Conservation (phyloP, 169 alveolate species). For the Cryptosporidium ryanae region DNA sequence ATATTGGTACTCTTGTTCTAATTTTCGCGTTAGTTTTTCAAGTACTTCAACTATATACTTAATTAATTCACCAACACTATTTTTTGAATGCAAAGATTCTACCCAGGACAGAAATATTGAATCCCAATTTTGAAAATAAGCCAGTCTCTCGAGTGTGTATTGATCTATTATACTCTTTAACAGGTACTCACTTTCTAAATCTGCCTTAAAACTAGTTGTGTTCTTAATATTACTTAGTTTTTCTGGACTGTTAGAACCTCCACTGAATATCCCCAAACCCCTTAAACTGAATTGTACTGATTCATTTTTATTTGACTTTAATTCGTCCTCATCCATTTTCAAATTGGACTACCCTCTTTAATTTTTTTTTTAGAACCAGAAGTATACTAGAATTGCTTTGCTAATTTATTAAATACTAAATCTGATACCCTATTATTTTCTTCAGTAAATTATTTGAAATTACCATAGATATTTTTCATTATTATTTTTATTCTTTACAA, state of each 20-base stretch:
- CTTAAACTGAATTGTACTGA: constrained; percentile 57
- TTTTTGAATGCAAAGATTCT: constrained; percentile 32
- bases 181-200: constrained; percentile 30
- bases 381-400: not conserved
- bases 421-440: constrained; percentile 9
- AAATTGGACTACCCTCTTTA: not conserved
- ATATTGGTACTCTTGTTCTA: constrained; percentile 42
- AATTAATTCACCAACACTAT: constrained; percentile 19
- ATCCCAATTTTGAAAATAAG: constrained; percentile 68
- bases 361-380: not conserved
- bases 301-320: constrained; percentile 3
- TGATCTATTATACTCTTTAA: constrained; percentile 17
- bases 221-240: not conserved
- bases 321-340: constrained; percentile 57
- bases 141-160: constrained; percentile 16
- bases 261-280: constrained; percentile 64
- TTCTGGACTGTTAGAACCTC: constrained; percentile 62
- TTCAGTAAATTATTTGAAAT: not conserved
- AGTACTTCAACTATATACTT: constrained; percentile 14
- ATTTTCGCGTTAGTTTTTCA: constrained; percentile 29
- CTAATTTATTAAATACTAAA: not conserved
- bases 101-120: constrained; percentile 50
- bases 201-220: not conserved
- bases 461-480: not conserved
- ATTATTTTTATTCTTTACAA: not conserved